Evolutionary conservation across 495 filamentous ascomycete genomes (phyloP).

Genomic region (Peziza echinospora): DNA sequence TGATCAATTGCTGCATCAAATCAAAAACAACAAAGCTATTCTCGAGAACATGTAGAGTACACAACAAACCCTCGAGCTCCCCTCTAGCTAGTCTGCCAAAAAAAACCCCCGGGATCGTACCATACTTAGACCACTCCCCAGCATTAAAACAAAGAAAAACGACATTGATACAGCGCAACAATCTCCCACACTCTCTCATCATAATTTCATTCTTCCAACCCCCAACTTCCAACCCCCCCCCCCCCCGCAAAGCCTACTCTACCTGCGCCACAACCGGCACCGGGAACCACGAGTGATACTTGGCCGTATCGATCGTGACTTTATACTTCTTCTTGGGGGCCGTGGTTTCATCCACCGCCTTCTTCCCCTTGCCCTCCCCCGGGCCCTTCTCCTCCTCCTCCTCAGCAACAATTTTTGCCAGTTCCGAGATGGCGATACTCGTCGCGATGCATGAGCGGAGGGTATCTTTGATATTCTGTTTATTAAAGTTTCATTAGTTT

Average conservation of each 20-base stretch:
- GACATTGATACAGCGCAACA: too few relatives aligned
- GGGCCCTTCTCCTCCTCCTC: conserved; percentile 7
- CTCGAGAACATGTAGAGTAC: too few relatives aligned
- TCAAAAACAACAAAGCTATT: too few relatives aligned
- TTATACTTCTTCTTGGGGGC: conserved; percentile 7
- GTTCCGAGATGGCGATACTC: conserved; percentile 19
- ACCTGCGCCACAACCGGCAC: conserved; percentile 8
- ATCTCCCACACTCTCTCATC: too few relatives aligned
- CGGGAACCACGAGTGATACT: conserved; percentile 16
- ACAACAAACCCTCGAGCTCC: too few relatives aligned
- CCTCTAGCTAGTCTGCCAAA: too few relatives aligned
- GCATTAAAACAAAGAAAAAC: too few relatives aligned
- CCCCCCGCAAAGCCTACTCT: background rate
- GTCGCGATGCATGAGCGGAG: conserved; percentile 24
- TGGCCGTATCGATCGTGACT: conserved; percentile 12
- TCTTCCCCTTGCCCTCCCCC: conserved; percentile 9
- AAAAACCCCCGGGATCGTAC: too few relatives aligned
- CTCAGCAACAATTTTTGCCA: conserved; percentile 16
- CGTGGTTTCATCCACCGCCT: background rate
- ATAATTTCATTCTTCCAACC: background rate
- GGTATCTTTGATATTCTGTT: conserved; percentile 15
- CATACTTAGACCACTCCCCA: too few relatives aligned
- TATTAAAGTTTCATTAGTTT: background rate
- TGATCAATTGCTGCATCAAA: too few relatives aligned
- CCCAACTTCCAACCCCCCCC: background rate